Base-by-base conservation (phyloP, 345 rosid species). In the Salix arbutifolia region DNA sequence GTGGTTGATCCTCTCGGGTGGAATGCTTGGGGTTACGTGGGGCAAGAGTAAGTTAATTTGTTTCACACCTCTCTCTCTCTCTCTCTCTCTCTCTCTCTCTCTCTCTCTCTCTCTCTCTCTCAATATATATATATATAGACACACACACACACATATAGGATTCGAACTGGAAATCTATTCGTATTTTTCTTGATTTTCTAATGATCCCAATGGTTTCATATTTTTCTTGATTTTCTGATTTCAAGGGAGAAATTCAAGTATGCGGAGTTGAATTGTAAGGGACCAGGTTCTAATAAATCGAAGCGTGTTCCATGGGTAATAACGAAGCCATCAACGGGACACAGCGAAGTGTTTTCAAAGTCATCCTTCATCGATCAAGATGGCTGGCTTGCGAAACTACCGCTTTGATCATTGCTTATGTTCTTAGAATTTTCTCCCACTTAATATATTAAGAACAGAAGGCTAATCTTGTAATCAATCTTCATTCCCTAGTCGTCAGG, bases 301-400 rank as follows among this genome's bases (percentile, higher is more conserved):
- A n/a, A 69, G 30, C 82, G 84, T 1, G 85, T 84, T 65, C 23
- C 44, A 0, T 84, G 89, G 86, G 23, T 37, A 65, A 84, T 37
- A 65, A 84, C 67, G 72, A 16, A 73, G 30, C 80, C 74, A 72
- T n/a, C 6, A 56, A 12, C 19, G 40, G 0, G 18, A 30, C 21
- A 50, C 14, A 2, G 0, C 25, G 11, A 53, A 21, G 8, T 19
- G n/a, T 21, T 21, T 53, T 21, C 60, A 21, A 53, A 21, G n/a
- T 19, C 60, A 53, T 76, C n/a, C 33, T 90, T 90, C 61, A 65
- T 88, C 3, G 77, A 86, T 52, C 74, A 80, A 70, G 87, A 74
- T 64, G 79, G 82, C 4, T 90, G 92, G 90, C 62, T 89, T 69
- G 65, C 46, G 18, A 82, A 74, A 67, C 85, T 84, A 48, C 89